phyloP scores from a whole-genome alignment of 2,329 filamentous ascomycete genomes.

The Scedosporium apiospermum region DNA sequence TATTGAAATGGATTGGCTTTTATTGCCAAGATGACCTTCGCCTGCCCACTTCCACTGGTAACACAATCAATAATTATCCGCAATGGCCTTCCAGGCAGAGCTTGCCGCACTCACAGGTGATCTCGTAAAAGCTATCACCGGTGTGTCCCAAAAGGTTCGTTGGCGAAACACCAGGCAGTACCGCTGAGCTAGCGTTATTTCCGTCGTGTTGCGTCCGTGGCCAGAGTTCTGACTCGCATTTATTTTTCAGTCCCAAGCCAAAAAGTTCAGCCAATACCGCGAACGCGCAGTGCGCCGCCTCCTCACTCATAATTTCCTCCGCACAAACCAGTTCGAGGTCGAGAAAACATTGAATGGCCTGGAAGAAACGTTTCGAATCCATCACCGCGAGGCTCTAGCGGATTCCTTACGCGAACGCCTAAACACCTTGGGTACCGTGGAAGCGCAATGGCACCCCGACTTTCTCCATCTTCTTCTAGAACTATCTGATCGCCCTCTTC shows the following conservation, averaged over 20 bases:
- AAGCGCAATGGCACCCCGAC: slow-evolving; percentile 65
- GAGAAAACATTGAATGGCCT: slow-evolving; percentile 57
- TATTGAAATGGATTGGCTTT: not conserved
- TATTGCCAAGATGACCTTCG: not conserved
- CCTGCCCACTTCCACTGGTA: not conserved
- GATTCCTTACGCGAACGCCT: slow-evolving; percentile 56
- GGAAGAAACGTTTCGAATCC: slow-evolving; percentile 77
- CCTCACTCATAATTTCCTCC: slow-evolving; percentile 45
- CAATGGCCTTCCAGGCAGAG: slow-evolving; percentile 63
- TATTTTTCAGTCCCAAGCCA: slow-evolving; percentile 5
- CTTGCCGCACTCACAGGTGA: slow-evolving; percentile 59
- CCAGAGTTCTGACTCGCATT: not conserved
- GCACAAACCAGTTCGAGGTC: slow-evolving; percentile 70
- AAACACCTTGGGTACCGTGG: slow-evolving; percentile 42
- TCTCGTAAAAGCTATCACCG: slow-evolving; percentile 56
- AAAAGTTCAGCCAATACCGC: slow-evolving; percentile 30
- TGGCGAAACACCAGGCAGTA: not conserved
- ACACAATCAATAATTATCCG: not conserved
- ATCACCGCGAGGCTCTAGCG: slow-evolving; percentile 70
- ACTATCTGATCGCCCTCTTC: slow-evolving; percentile 70
- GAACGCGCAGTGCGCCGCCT: slow-evolving; percentile 42
- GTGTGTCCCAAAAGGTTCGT: slow-evolving; percentile 41
- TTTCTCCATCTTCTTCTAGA: slow-evolving; percentile 68
- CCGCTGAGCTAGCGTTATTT: not conserved
- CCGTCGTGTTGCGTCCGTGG: not conserved